Base-by-base conservation (phyloP, 2,329 filamentous ascomycete species). In the Colletotrichum sp. region DNA sequence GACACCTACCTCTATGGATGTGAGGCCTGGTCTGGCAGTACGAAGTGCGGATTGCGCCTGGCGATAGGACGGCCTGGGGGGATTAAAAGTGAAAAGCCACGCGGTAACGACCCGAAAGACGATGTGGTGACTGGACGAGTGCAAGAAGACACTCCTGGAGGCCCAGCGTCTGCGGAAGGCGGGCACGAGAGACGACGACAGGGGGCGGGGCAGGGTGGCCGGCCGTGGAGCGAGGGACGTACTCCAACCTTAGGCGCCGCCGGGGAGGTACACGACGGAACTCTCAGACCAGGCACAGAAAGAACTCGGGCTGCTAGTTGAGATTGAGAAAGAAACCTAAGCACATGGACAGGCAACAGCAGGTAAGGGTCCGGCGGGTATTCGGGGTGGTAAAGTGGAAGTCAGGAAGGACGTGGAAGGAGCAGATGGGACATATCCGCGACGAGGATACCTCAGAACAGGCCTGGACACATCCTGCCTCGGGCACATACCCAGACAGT, bases 1-100 rank as follows among this genome's bases (percentile, higher is more conserved):
- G 75, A 75, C 75, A 75, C 66, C 60, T 70, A 75, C 66, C 60
- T 70, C 71, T 76, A 24, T 34, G 66, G 65, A 32, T 65, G 60
- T 60, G 52, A 71, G 34, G 30, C 21, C 63, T 52, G 62, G 15
- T 44, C 44, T 21, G 18, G 44, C 44, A 49, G 44, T 62, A 63
- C 64, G 34, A 60, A 60, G 21, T 34, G 21, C 49, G 39, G 63
- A 72, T 39, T 21, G 44, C 36, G 63, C 21, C 36, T 67, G 55
- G 60, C 26, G 64, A 74, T 63, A 65, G 64, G 65, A 68, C 64
- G 70, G 71, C 24, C n/a, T 18, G 39, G 34, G 36, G 39, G 64
- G n/a, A 28, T 32, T 55, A 52, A 39, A 18, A 59, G 59, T 28
- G 32, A 62, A 36, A 24, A 59, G 65, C 32, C 57, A 64, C 69